These are phyloP conservation scores for Ceratobasidium sp. DNA, from an alignment of 1,284 basidiomycete species.

Conservation along the genomic window DNA sequence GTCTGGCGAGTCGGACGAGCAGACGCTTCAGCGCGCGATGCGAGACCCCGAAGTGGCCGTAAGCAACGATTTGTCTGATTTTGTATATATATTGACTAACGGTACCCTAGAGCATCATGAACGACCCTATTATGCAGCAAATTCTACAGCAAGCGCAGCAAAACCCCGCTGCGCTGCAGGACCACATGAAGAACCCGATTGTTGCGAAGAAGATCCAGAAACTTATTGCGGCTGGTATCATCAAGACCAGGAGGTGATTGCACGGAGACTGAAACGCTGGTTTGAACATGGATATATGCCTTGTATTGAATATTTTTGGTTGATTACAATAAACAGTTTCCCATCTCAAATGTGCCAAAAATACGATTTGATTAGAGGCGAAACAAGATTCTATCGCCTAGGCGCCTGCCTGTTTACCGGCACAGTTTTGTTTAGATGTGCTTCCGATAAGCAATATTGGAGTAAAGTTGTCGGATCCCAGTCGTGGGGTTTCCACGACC, in stretches of 20 bases:
- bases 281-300: neutral
- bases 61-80: slow-evolving; percentile 49
- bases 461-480: too few species aligned
- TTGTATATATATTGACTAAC: slow-evolving; percentile 23
- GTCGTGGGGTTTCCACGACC: too few species aligned
- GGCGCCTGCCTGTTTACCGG: too few species aligned
- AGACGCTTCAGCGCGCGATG: slow-evolving; percentile 94
- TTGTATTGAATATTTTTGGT: slow-evolving; percentile 35
- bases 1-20: slow-evolving; percentile 88
- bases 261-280: neutral
- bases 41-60: slow-evolving; percentile 94
- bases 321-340: neutral
- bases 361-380: too few species aligned
- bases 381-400: too few species aligned
- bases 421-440: too few species aligned
- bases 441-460: too few species aligned
- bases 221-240: slow-evolving; percentile 92
- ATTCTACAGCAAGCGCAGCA: slow-evolving; percentile 94
- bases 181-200: slow-evolving; percentile 96
- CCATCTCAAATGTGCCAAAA: too few species aligned
- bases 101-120: slow-evolving; percentile 73
- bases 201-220: slow-evolving; percentile 89
- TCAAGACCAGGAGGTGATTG: slow-evolving; percentile 51
- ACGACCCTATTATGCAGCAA: slow-evolving; percentile 88
- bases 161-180: slow-evolving; percentile 88